A percentile compares a stretch with the other conserved stretches of the same genome.
Conservation (phyloP, 257 asterid species). For the Forsythia suspensa region DNA sequence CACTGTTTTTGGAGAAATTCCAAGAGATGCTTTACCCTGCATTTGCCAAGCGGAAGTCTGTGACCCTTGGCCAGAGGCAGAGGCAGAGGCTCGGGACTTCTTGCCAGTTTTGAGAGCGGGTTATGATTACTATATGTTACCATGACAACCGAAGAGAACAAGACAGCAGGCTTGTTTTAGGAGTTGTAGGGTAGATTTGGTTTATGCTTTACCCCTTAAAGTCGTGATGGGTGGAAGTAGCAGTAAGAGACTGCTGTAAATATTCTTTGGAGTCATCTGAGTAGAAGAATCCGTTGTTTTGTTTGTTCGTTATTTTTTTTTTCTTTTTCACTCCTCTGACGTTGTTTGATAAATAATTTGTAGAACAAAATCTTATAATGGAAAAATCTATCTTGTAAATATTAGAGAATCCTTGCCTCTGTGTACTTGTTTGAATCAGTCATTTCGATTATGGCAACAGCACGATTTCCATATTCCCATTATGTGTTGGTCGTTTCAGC, state of each 20-base stretch:
- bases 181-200: constrained; percentile 43
- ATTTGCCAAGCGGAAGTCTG: constrained; percentile 61
- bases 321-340: constrained; percentile 27
- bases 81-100: constrained; percentile 97
- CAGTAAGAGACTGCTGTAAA: constrained; percentile 48
- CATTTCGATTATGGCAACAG: background rate
- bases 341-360: constrained; percentile 76
- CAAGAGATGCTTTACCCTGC: constrained; percentile 77
- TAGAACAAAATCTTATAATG: constrained; percentile 31
- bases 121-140: constrained; percentile 22
- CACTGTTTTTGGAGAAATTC: constrained; percentile 72
- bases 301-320: constrained; percentile 26
- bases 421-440: constrained; percentile 7
- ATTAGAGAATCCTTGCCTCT: background rate
- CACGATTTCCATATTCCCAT: too few species aligned
- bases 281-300: constrained; percentile 31
- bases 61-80: constrained; percentile 66
- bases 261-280: constrained; percentile 51
- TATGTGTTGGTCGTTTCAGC: background rate
- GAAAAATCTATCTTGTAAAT: constrained; percentile 35
- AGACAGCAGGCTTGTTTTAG: constrained; percentile 40
- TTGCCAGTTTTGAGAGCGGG: constrained; percentile 88
- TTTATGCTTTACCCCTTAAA: constrained; percentile 23
- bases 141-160: constrained; percentile 34
- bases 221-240: constrained; percentile 31